Conservation (phyloP, 768 basidiomycete genomes). For the Tricholoma sp. region DNA sequence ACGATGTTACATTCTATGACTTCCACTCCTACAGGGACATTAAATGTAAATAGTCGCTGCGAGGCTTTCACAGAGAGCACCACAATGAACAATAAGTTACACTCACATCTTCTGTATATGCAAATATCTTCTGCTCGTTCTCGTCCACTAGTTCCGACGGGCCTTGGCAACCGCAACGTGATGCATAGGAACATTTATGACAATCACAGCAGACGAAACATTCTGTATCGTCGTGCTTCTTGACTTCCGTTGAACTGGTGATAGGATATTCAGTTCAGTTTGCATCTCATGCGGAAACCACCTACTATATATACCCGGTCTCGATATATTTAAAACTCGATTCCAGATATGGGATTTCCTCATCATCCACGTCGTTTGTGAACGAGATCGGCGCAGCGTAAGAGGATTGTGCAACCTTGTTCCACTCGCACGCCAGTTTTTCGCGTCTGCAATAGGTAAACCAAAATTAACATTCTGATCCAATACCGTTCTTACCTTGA, state of each 20-base stretch:
- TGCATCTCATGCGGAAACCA: conserved; percentile 4
- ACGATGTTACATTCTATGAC: conserved; percentile 68
- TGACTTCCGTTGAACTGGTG: conserved; percentile 13
- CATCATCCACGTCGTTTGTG: conserved; percentile 37
- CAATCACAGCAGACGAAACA: conserved; percentile 44
- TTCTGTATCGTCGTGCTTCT: conserved; percentile 17
- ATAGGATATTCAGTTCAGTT: background rate
- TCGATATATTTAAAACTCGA: conserved; percentile 50
- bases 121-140: conserved; percentile 25
- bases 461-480: background rate
- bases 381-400: conserved; percentile 31
- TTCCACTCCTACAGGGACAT: conserved; percentile 36
- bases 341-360: conserved; percentile 39
- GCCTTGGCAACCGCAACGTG: conserved; percentile 44
- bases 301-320: conserved; percentile 44
- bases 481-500: background rate
- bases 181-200: conserved; percentile 25
- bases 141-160: conserved; percentile 33
- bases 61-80: background rate
- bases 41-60: conserved; percentile 49
- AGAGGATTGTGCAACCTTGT: conserved; percentile 16
- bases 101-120: conserved; percentile 39
- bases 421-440: conserved; percentile 31
- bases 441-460: conserved; percentile 15
- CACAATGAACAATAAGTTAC: background rate